Percentiles rank a stretch among this genome's conserved stretches.
Evolutionary conservation across 345 rosid species (phyloP).

Genomic region (Eucalyptus rudis): DNA sequence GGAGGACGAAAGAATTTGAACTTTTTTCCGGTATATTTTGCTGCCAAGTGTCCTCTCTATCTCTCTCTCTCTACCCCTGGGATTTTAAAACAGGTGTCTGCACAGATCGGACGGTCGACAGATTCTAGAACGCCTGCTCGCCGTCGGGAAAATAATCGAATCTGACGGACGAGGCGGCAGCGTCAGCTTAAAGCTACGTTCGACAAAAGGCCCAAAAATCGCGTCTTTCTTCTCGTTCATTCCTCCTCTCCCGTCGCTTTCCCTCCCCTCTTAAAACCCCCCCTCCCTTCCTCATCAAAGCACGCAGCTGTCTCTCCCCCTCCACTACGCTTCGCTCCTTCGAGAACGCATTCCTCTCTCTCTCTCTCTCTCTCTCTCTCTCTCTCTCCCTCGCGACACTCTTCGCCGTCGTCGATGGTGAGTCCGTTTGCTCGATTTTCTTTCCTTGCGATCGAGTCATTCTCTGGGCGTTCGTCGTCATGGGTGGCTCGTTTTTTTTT

Average conservation of each 20-base stretch:
- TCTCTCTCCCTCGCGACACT: background rate
- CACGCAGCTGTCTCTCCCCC: background rate
- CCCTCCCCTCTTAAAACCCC: background rate
- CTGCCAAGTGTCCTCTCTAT: too few species aligned
- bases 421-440: background rate
- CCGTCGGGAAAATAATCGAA: background rate
- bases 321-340: background rate
- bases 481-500: too few species aligned
- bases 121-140: background rate
- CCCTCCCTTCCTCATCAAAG: background rate
- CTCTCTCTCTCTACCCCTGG: background rate
- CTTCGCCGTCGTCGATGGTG: background rate
- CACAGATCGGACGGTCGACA: constrained; percentile 22
- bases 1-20: too few species aligned
- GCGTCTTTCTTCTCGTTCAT: background rate
- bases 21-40: too few species aligned
- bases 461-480: background rate
- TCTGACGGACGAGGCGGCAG: constrained; percentile 30
- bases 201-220: background rate
- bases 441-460: background rate
- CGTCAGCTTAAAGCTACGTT: constrained; percentile 35
- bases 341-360: background rate
- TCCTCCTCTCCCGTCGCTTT: background rate
- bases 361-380: too few species aligned
- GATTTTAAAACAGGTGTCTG: background rate